Evolutionary conservation across 176 grass and related monocot genomes (phyloP), one percentile per base, ranked within the genome.

Genomic region (Avena sativa): DNA sequence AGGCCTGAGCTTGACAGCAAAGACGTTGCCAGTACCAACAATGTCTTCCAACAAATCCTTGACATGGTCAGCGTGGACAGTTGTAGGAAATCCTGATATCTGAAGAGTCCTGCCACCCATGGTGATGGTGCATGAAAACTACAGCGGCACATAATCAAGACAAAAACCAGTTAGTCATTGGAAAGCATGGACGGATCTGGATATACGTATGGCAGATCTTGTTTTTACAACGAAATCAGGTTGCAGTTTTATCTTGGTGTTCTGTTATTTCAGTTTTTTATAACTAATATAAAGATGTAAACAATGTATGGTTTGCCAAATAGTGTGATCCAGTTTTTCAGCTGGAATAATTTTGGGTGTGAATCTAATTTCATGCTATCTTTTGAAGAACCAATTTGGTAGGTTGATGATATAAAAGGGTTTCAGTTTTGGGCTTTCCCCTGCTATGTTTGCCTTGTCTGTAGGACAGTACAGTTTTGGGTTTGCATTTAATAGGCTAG

Each of bases 1-100:
- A 78, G 60, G 86, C 84, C 91, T 87, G 65, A 98, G 84, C 80
- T 98, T 98, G 81, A 95, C 13, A 40, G 95, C 95, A 81, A 11
- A 70, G 77, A 98, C 79, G 4, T 88, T 86, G 52, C 90, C 90
- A 59, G 76, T 8, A 2, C 93, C 86, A 32, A 90, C 21, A 90
- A 84, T 46, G 15, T 5, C 13, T 79, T 98, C 95, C 85, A 98
- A 85, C 38, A 87, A 81, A 30, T 58, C 61, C 71, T 90, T 98
- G 47, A 89, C 93, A 74, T 30, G 14, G 13, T 86, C 84, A 1
- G 89, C 93, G 81, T 17, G 84, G 9, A 74, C 88, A 87, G 14
- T 8, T 67, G 85, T 36, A 88, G 88, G 78, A 78, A 95, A 95
- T 3, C 95, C 91, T 8, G 19, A 73, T 9, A 98, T 48, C 12